A percentile compares a stretch with the other conserved stretches of the same genome.
Conservation (phyloP, 208 protist genomes). For the Leishmania tropica region DNA sequence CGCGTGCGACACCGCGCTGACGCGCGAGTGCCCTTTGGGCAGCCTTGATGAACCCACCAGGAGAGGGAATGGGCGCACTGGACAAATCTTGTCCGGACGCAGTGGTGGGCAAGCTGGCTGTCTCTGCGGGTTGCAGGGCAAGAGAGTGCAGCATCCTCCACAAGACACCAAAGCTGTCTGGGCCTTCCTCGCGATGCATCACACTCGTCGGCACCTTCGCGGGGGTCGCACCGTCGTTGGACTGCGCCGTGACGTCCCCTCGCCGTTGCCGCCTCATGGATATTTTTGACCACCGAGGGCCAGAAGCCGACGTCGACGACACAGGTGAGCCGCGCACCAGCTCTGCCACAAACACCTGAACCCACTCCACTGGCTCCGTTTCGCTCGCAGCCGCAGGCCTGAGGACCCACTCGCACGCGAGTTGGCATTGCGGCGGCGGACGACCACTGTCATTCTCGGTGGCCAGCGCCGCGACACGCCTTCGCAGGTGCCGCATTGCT, state of each 20-base stretch:
- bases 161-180: slow-evolving; percentile 12
- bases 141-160: slow-evolving; percentile 4
- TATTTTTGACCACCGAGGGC: not conserved
- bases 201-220: not conserved
- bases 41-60: slow-evolving; percentile 2
- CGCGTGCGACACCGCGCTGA: not conserved
- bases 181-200: slow-evolving; percentile 10
- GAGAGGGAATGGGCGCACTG: not conserved
- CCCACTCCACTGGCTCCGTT: not conserved
- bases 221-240: not conserved
- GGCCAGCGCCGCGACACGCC: not conserved
- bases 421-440: not conserved
- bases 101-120: not conserved
- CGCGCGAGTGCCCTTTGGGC: slow-evolving; percentile 4
- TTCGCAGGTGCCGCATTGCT: not conserved
- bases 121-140: not conserved
- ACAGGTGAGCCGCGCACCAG: not conserved
- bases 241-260: not conserved
- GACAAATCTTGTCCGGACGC: not conserved
- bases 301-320: not conserved
- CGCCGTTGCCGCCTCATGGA: not conserved
- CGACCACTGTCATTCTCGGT: too few species aligned
- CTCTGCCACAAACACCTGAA: slow-evolving; percentile 2
- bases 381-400: not conserved
- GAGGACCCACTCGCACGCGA: slow-evolving; percentile 2